Conservation (phyloP, 495 filamentous ascomycete species). For the Xylaria acuta region DNA sequence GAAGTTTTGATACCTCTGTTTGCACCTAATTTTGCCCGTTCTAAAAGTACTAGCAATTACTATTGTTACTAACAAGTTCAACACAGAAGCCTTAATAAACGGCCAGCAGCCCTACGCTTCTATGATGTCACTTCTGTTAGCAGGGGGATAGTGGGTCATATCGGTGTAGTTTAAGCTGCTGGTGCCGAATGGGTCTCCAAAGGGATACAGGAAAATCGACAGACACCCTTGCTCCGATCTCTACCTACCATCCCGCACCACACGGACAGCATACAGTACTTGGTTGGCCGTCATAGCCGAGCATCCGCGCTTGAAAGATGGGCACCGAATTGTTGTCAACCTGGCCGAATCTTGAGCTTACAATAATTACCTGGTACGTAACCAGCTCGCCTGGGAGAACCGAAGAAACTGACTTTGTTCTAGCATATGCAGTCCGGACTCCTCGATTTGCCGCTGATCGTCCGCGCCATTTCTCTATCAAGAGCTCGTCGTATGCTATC, state of each 20-base stretch:
- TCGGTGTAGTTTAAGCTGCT: too few species aligned
- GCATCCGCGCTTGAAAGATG: not conserved
- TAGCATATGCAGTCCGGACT: not conserved
- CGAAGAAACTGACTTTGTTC: not conserved
- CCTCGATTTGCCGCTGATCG: not conserved
- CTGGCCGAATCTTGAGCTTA: not conserved
- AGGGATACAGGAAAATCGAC: constrained; percentile 7
- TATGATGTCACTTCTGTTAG: too few species aligned
- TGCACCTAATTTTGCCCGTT: too few species aligned
- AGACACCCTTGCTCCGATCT: constrained; percentile 5
- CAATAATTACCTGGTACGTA: not conserved
- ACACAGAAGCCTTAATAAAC: too few species aligned
- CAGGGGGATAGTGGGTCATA: too few species aligned
- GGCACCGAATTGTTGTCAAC: not conserved
- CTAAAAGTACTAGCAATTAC: too few species aligned
- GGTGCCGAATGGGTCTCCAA: too few species aligned
- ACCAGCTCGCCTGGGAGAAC: not conserved
- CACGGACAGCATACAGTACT: not conserved
- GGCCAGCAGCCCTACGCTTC: too few species aligned
- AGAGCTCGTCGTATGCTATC: constrained; percentile 3
- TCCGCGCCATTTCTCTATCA: not conserved
- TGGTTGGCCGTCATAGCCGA: constrained; percentile 5
- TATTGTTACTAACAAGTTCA: too few species aligned
- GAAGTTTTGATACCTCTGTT: too few species aligned
- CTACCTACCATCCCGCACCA: constrained; percentile 3